Conservation (phyloP, 1,139 yeast species). For the Suhomyces wounanorum region DNA sequence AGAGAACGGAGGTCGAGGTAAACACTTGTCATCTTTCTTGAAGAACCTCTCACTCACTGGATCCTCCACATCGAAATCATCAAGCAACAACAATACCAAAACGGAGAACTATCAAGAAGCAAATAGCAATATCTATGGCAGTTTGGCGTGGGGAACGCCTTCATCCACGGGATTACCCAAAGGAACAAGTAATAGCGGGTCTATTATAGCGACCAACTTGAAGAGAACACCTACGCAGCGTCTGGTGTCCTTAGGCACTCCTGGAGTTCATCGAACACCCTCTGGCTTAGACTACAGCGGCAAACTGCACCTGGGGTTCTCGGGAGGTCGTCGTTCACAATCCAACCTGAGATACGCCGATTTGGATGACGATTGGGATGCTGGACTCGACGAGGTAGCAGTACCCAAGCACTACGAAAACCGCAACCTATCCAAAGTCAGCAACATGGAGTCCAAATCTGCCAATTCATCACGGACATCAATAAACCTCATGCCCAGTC, state of each 20-base stretch:
- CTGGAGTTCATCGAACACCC: slow-evolving; percentile 17
- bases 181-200: slow-evolving; percentile 18
- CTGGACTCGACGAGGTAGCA: slow-evolving; percentile 61
- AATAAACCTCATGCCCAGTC: slow-evolving; percentile 26
- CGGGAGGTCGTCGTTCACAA: slow-evolving; percentile 13
- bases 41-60: slow-evolving; percentile 48
- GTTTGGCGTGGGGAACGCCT: slow-evolving; percentile 30
- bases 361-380: slow-evolving; percentile 91
- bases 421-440: slow-evolving; percentile 6
- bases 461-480: slow-evolving; percentile 4
- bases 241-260: slow-evolving; percentile 24
- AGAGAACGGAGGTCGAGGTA: slow-evolving; percentile 69
- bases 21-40: slow-evolving; percentile 59
- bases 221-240: slow-evolving; percentile 24
- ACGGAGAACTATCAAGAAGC: slow-evolving; percentile 29
- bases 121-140: slow-evolving; percentile 46
- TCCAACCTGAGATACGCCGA: slow-evolving; percentile 49
- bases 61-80: slow-evolving; percentile 14
- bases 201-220: slow-evolving; percentile 16
- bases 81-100: slow-evolving; percentile 14
- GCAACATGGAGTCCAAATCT: slow-evolving; percentile 7
- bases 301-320: slow-evolving; percentile 3
- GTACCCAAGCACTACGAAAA: slow-evolving; percentile 3
- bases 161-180: slow-evolving; percentile 3
- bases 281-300: slow-evolving; percentile 7